Evolutionary conservation across 176 grass and related monocot species (phyloP).

Genomic region (Oryza punctata): DNA sequence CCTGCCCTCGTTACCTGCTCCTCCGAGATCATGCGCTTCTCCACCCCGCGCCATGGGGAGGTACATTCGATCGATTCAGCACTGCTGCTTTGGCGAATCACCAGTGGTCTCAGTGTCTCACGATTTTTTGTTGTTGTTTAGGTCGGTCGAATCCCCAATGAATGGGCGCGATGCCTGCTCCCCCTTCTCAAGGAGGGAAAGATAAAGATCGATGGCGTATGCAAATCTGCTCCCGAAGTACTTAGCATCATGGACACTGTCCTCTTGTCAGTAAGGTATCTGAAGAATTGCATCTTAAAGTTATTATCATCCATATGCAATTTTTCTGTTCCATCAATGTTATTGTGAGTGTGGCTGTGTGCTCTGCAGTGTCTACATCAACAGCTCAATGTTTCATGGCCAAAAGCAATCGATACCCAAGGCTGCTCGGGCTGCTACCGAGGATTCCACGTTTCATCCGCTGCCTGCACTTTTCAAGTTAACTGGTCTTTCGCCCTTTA

Average conservation of each 20-base stretch:
- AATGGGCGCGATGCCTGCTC: constrained; percentile 79
- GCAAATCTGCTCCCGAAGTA: constrained; percentile 59
- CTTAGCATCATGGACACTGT: constrained; percentile 89
- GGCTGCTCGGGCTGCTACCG: constrained; percentile 26
- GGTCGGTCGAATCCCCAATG: constrained; percentile 94
- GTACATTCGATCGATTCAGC: constrained; percentile 30
- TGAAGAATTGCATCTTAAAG: neutral
- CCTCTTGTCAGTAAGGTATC: constrained; percentile 72
- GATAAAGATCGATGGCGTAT: constrained; percentile 61
- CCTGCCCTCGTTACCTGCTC: constrained; percentile 40
- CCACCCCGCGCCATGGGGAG: constrained; percentile 58
- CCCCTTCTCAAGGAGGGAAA: constrained; percentile 70
- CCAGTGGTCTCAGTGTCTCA: neutral
- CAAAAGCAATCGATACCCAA: constrained; percentile 52
- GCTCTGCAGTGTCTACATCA: constrained; percentile 74
- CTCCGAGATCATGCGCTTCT: constrained; percentile 89
- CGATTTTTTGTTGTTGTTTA: constrained; percentile 1
- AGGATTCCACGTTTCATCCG: constrained; percentile 73
- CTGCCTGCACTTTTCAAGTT: constrained; percentile 67
- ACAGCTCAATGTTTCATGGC: constrained; percentile 64
- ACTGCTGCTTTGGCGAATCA: neutral
- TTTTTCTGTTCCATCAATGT: neutral
- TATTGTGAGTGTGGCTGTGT: constrained; percentile 10
- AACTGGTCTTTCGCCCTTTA: constrained; percentile 76
- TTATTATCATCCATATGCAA: neutral